Base-by-base conservation (phyloP, 2,329 filamentous ascomycete species). In the Paramyrothecium sp. region DNA sequence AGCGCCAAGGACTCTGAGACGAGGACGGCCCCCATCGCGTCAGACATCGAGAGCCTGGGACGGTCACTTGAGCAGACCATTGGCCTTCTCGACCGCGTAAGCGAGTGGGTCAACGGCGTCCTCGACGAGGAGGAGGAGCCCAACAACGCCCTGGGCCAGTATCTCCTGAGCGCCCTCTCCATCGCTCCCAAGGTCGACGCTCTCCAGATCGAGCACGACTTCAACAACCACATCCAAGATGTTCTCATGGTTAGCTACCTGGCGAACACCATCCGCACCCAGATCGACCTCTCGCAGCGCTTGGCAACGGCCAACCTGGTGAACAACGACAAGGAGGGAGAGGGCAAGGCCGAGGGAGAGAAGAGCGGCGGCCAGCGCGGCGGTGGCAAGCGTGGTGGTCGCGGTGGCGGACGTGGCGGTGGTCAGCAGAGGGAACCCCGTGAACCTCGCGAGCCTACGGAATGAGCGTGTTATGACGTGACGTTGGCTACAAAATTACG, bases 171-270 rank as follows among this genome's bases (percentile, higher is more conserved):
- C 75, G 89, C 94, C 44, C 85, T 99, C 62, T 93, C 91, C 51
- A 81, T 99, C 62, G 92, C 94, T 56, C 95, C 95, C 70, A 99
- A 98, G 84, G 95, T 98, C 60, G 91, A 97, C 69, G 81, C 89
- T 41, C 84, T 87, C 60, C 90, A 96, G 73, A 93, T 99, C 71
- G 95, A 99, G 83, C 85, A 89, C 73, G 93, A 98, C 81, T 99
- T 99, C 86, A 99, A 99, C 87, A 97, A 96, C 82, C 95, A 99
- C 81, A 92, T 99, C 76, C 95, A 99, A 81, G 95, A 99, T 75
- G 93, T 99, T 60, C 88, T 99, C 65, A 93, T 98, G 75, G 93
- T 99, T 68, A 96, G 92, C 65, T 99, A 99, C 81, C 85, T 99
- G 63, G 92, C 95, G 74, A 99, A 98, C 84, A 97, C 92, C 65